Conservation (phyloP, 768 basidiomycete genomes). For the Leccinum boreale region DNA sequence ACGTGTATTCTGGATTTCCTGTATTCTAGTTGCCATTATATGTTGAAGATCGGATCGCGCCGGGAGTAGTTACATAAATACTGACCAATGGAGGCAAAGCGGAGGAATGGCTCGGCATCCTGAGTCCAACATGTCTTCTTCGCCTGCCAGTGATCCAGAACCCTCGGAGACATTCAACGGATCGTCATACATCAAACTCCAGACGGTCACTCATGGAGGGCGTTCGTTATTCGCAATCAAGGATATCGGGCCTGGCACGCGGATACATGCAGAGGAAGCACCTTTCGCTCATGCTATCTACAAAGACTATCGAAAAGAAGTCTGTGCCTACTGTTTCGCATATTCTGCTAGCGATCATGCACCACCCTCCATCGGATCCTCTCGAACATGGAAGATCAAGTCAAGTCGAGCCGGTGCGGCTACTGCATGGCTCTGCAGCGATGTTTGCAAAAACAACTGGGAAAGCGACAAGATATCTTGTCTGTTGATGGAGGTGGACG, state of each 20-base stretch:
- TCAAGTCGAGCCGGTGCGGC: conserved; percentile 30
- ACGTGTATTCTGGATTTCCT: neutral
- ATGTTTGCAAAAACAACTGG: conserved; percentile 46
- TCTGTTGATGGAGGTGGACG: conserved; percentile 32
- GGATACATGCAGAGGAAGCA: conserved; percentile 40
- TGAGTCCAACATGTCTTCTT: conserved; percentile 7
- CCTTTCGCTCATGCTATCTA: conserved; percentile 60
- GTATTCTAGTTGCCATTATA: neutral
- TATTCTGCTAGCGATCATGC: conserved; percentile 41
- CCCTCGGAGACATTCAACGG: neutral
- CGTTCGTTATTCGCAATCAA: conserved; percentile 49
- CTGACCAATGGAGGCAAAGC: neutral
- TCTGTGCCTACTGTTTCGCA: conserved; percentile 62
- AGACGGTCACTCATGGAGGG: conserved; percentile 45
- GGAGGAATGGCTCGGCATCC: neutral
- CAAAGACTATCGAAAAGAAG: conserved; percentile 62
- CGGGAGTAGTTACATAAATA: neutral
- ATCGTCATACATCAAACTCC: conserved; percentile 20
- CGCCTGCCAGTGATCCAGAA: neutral
- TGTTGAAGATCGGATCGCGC: neutral
- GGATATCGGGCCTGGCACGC: conserved; percentile 40
- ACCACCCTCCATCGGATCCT: conserved; percentile 11
- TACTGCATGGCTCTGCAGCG: conserved; percentile 58
- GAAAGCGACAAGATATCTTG: conserved; percentile 32
- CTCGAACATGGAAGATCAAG: conserved; percentile 45